Conservation (phyloP, 805 yeast species). For the Starmera quercuum region DNA sequence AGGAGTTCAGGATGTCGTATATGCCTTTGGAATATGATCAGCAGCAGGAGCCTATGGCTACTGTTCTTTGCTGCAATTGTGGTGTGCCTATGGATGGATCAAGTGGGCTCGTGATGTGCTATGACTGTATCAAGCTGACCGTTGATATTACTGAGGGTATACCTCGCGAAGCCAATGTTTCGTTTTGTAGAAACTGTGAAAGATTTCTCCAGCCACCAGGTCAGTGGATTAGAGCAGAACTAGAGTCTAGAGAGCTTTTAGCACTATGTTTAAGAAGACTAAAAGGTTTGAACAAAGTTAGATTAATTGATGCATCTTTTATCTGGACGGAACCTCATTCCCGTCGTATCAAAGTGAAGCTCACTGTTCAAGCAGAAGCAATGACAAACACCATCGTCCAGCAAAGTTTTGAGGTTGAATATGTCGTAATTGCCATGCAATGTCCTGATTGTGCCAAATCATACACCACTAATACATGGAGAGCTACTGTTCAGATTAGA, state of each 20-base stretch:
- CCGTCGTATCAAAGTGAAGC: conserved; percentile 81
- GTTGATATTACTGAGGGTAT: conserved; percentile 92
- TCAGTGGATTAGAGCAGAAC: conserved; percentile 86
- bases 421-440: conserved; percentile 89
- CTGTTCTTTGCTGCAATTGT: conserved; percentile 96
- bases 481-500: conserved; percentile 94
- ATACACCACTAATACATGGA: conserved; percentile 95
- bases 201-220: conserved; percentile 90
- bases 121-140: conserved; percentile 90
- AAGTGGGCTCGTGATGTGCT: conserved; percentile 87
- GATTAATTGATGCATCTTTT: conserved; percentile 88
- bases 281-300: conserved; percentile 78
- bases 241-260: conserved; percentile 87
- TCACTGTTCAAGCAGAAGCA: conserved; percentile 97
- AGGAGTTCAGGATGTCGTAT: conserved; percentile 23
- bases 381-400: conserved; percentile 86
- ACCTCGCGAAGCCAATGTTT: conserved; percentile 88
- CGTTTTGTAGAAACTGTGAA: conserved; percentile 96
- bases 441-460: conserved; percentile 98
- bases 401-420: conserved; percentile 92
- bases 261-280: conserved; percentile 86
- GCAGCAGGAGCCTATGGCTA: conserved; percentile 44
- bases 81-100: conserved; percentile 98
- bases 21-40: conserved; percentile 28
- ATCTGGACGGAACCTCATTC: conserved; percentile 99